Conservation (phyloP, 1,284 basidiomycete genomes). For the Malassezia equina region DNA sequence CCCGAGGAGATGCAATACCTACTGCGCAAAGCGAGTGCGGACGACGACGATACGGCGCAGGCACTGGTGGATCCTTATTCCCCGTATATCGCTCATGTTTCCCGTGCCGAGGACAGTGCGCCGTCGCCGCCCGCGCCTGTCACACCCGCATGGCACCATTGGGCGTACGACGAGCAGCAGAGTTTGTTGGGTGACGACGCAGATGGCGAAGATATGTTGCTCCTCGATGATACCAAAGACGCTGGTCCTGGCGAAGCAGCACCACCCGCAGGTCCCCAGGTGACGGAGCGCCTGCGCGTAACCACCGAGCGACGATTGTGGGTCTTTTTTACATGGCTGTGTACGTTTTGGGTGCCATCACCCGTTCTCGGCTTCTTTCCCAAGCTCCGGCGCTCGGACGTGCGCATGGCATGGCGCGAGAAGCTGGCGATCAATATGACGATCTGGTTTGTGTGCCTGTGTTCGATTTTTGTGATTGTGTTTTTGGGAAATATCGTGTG, state of each 20-base stretch:
- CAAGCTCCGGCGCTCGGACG: constrained; percentile 83
- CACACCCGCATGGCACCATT: neutral
- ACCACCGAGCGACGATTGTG: constrained; percentile 69
- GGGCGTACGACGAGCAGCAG: constrained; percentile 1
- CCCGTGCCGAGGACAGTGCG: neutral
- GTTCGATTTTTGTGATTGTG: constrained; percentile 84
- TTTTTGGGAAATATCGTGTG: constrained; percentile 81
- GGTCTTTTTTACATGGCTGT: constrained; percentile 76
- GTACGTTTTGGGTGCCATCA: constrained; percentile 83
- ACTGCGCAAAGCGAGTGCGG: constrained; percentile 56
- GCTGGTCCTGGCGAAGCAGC: constrained; percentile 48
- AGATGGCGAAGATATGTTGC: neutral
- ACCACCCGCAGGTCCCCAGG: constrained; percentile 51
- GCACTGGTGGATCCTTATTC: constrained; percentile 55
- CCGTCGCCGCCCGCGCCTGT: neutral
- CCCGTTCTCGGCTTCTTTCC: constrained; percentile 63
- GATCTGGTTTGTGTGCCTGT: constrained; percentile 86
- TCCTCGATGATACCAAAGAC: constrained; percentile 53
- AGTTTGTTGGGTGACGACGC: constrained; percentile 1
- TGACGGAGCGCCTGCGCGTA: constrained; percentile 73
- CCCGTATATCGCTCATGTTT: constrained; percentile 35
- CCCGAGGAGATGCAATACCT: constrained; percentile 56
- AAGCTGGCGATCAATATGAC: constrained; percentile 83
- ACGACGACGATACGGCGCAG: constrained; percentile 58
- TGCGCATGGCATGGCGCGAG: constrained; percentile 93